Evolutionary conservation across 768 basidiomycete species (phyloP).

Genomic region (Termitomyces sp.): DNA sequence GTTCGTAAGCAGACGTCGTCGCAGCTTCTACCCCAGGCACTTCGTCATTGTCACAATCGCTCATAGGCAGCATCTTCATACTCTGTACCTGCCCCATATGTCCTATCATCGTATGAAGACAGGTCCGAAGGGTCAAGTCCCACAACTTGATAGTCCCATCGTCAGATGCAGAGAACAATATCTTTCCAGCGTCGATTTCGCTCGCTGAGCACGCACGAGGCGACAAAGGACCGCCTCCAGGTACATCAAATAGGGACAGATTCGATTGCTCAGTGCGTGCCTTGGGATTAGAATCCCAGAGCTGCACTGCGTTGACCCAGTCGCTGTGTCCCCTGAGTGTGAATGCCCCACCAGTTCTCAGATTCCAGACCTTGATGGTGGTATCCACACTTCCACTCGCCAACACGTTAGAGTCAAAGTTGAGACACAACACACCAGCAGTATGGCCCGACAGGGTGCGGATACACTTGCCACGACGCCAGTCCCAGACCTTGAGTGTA

Average conservation of each 20-base stretch:
- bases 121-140: conserved; percentile 81
- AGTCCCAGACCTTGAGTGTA: conserved; percentile 95
- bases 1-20: neutral
- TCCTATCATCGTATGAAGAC: conserved; percentile 80
- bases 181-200: conserved; percentile 78
- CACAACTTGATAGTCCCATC: conserved; percentile 92
- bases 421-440: conserved; percentile 86
- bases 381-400: conserved; percentile 92
- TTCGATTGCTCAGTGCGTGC: conserved; percentile 26
- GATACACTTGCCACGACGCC: conserved; percentile 86
- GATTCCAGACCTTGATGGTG: conserved; percentile 96
- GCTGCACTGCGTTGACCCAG: conserved; percentile 93
- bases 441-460: conserved; percentile 87
- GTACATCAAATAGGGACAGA: conserved; percentile 33
- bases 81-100: conserved; percentile 96
- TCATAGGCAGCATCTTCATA: conserved; percentile 72
- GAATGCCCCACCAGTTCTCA: conserved; percentile 88
- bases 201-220: conserved; percentile 29
- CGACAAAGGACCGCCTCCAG: conserved; percentile 17
- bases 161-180: conserved; percentile 96
- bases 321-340: conserved; percentile 89
- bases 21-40: neutral
- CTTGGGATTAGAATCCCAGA: conserved; percentile 73
- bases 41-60: conserved; percentile 42
- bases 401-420: conserved; percentile 88